Evolutionary conservation across 306 rosid genomes (phyloP).

Genomic region (Begonia masoniana): DNA sequence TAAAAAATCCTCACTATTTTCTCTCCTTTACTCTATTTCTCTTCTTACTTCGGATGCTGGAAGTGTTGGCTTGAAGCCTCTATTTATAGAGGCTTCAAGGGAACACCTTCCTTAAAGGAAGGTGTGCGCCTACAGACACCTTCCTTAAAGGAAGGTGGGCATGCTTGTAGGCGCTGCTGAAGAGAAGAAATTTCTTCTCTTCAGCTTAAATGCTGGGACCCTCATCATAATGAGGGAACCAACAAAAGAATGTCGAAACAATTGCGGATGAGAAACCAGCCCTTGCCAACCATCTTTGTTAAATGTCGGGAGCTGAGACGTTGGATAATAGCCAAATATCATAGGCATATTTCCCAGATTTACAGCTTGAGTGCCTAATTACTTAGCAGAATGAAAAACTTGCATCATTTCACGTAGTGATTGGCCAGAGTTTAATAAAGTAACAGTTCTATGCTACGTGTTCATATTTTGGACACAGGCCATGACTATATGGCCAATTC

Average conservation of each 20-base stretch:
- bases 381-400: constrained; percentile 36
- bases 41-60: no score
- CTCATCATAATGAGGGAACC: no score
- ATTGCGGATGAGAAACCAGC: constrained; percentile 61
- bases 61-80: no score
- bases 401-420: constrained; percentile 59
- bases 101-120: no score
- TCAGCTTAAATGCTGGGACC: no score
- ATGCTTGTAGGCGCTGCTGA: no score
- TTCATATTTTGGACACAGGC: constrained; percentile 4
- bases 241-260: constrained; percentile 36
- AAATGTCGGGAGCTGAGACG: constrained; percentile 68
- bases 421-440: constrained; percentile 34
- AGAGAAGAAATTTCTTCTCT: no score
- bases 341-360: constrained; percentile 52
- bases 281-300: constrained; percentile 83
- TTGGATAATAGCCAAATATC: constrained; percentile 56
- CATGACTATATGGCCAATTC: not conserved
- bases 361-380: constrained; percentile 38
- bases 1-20: no score
- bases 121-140: no score
- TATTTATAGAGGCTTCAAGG: no score
- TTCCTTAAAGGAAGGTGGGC: no score
- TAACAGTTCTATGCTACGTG: constrained; percentile 2
- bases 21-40: no score